Evolutionary conservation across 108 stramenopile species (phyloP).

Genomic region (Chaetoceros muelleri): DNA sequence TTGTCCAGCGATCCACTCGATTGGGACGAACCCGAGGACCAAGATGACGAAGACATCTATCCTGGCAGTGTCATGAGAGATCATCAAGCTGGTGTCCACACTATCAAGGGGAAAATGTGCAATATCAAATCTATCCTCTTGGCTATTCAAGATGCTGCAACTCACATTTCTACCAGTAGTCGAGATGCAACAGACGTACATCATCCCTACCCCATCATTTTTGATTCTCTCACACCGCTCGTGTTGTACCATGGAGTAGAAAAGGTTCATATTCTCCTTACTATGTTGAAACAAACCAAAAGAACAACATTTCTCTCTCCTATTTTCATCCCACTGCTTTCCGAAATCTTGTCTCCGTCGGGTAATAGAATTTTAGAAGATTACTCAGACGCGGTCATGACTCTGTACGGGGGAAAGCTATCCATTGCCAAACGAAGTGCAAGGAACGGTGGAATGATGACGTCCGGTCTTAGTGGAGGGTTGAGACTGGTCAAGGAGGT

Average conservation of each 20-base stretch:
- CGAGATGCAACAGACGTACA: background rate
- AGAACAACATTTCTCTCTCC: background rate
- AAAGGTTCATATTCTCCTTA: background rate
- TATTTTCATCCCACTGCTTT: slow-evolving; percentile 12
- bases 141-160: too few relatives aligned
- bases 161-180: too few relatives aligned
- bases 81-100: background rate
- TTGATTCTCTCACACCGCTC: slow-evolving; percentile 3
- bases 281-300: background rate
- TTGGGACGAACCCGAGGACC: background rate
- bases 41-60: background rate
- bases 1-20: background rate
- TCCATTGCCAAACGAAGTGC: slow-evolving; percentile 29
- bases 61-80: background rate
- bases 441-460: slow-evolving; percentile 20
- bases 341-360: slow-evolving; percentile 8
- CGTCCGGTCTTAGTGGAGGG: slow-evolving; percentile 20
- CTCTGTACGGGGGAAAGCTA: slow-evolving; percentile 15
- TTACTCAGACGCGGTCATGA: slow-evolving; percentile 18
- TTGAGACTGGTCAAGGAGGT: background rate
- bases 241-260: background rate
- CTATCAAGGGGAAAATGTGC: too few relatives aligned
- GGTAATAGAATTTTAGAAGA: slow-evolving; percentile 26
- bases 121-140: too few relatives aligned
- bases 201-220: background rate